Conservation (phyloP, 2,329 filamentous ascomycete species). For the Diaporthe sp. region DNA sequence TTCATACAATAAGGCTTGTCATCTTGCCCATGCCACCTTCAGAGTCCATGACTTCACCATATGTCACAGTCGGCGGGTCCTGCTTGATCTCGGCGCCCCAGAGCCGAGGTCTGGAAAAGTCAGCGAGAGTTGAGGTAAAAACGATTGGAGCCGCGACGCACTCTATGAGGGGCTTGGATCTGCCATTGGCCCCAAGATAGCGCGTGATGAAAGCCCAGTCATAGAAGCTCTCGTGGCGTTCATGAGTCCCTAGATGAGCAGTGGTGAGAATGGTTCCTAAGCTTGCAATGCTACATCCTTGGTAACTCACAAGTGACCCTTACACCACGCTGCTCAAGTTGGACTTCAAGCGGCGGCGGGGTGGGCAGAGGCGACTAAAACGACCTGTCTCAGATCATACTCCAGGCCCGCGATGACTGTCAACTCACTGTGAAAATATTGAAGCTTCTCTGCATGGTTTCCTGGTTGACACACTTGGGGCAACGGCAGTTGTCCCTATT, state of each 20-base stretch:
- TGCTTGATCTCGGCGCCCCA: slow-evolving; percentile 54
- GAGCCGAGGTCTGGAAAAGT: slow-evolving; percentile 27
- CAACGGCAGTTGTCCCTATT: slow-evolving; percentile 81
- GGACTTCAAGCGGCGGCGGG: slow-evolving; percentile 54
- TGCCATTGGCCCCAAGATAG: slow-evolving; percentile 55
- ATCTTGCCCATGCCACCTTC: slow-evolving; percentile 71
- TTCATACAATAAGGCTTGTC: slow-evolving; percentile 74
- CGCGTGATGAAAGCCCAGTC: slow-evolving; percentile 71
- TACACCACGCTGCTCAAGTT: slow-evolving; percentile 54
- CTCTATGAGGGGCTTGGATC: slow-evolving; percentile 53
- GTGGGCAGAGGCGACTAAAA: slow-evolving; percentile 50
- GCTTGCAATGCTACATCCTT: not conserved
- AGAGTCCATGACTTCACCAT: slow-evolving; percentile 71
- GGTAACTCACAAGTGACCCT: slow-evolving; percentile 63
- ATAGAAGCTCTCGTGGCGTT: slow-evolving; percentile 79
- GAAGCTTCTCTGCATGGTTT: slow-evolving; percentile 78
- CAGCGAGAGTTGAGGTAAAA: not conserved
- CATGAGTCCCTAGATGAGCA: slow-evolving; percentile 69
- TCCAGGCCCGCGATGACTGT: slow-evolving; percentile 30
- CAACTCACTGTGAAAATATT: slow-evolving; percentile 74
- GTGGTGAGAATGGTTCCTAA: slow-evolving; percentile 40
- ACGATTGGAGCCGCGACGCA: slow-evolving; percentile 36
- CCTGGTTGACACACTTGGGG: slow-evolving; percentile 74
- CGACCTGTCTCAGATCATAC: not conserved
- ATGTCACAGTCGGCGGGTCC: slow-evolving; percentile 71